Conservation (phyloP, 1,284 basidiomycete genomes). For the Ustilago trichophora region DNA sequence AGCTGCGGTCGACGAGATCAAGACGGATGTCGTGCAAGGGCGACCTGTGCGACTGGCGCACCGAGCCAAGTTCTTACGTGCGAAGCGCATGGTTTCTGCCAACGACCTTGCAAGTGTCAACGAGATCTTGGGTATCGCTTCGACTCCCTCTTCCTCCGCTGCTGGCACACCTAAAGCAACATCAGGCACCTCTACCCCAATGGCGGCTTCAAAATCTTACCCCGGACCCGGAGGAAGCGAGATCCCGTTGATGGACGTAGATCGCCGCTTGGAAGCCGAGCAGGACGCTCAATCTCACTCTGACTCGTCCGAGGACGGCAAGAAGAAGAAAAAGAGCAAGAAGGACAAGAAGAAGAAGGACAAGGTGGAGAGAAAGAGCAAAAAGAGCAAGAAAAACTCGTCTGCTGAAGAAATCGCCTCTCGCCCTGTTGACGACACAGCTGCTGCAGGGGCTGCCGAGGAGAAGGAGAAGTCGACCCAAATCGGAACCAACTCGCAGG, state of each 20-base stretch:
- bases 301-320: constrained; percentile 7
- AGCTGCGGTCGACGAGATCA: constrained; percentile 32
- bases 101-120: constrained; percentile 56
- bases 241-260: constrained; percentile 42
- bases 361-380: constrained; percentile 24
- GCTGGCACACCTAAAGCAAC: constrained; percentile 26
- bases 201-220: constrained; percentile 24
- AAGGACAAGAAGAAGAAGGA: constrained; percentile 12
- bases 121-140: constrained; percentile 61
- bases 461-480: constrained; percentile 40
- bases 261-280: constrained; percentile 30
- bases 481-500: constrained; percentile 45
- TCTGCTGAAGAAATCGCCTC: background rate
- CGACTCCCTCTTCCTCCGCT: constrained; percentile 39
- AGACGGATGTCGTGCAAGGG: constrained; percentile 25
- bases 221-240: constrained; percentile 44
- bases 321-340: constrained; percentile 27
- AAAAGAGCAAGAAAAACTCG: constrained; percentile 27
- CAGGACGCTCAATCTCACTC: background rate
- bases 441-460: constrained; percentile 9
- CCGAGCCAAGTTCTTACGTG: constrained; percentile 63
- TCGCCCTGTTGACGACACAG: background rate
- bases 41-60: constrained; percentile 41
- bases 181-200: constrained; percentile 28
- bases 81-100: constrained; percentile 59